Evolutionary conservation across 2,329 filamentous ascomycete species (phyloP).

Genomic region (Macrophomina tecta): DNA sequence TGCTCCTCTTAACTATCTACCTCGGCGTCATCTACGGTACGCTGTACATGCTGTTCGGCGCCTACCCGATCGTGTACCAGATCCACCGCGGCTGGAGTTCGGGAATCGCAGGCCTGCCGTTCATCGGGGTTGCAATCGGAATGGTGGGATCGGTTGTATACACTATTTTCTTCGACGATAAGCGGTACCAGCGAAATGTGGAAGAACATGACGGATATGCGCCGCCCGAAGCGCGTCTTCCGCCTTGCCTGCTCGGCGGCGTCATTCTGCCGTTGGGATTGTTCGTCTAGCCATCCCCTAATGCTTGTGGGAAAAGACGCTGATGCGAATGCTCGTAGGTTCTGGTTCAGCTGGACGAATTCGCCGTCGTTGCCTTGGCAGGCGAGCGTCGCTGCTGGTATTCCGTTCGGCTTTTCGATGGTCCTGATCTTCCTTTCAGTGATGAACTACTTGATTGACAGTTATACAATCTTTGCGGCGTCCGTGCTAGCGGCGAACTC

Average conservation of each 20-base stretch:
- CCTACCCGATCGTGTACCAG: slow-evolving; percentile 68
- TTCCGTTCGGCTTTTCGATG: slow-evolving; percentile 64
- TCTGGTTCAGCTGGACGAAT: slow-evolving; percentile 50
- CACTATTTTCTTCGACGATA: slow-evolving; percentile 47
- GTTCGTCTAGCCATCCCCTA: slow-evolving; percentile 23
- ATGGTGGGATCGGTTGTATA: slow-evolving; percentile 66
- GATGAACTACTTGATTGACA: slow-evolving; percentile 51
- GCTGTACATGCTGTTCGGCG: slow-evolving; percentile 57
- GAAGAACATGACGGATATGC: slow-evolving; percentile 60
- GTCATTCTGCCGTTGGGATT: slow-evolving; percentile 61
- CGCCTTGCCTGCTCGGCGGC: slow-evolving; percentile 66
- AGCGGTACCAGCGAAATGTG: slow-evolving; percentile 47
- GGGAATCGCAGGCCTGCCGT: slow-evolving; percentile 54
- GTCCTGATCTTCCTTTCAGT: slow-evolving; percentile 68
- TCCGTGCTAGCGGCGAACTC: slow-evolving; percentile 79
- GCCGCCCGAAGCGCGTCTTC: slow-evolving; percentile 70
- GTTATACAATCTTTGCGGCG: slow-evolving; percentile 75
- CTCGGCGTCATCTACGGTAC: slow-evolving; percentile 64
- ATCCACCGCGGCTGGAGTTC: slow-evolving; percentile 44
- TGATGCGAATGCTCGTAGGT: not conserved
- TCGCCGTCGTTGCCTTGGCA: slow-evolving; percentile 63
- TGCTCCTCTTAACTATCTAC: slow-evolving; percentile 69
- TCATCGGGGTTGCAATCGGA: slow-evolving; percentile 72
- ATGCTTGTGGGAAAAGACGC: not conserved
- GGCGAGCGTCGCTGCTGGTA: slow-evolving; percentile 57